A percentile compares a stretch with the other conserved stretches of the same genome.
These are phyloP conservation scores for Entophlyctis luteolus DNA, from an alignment of 192 early-diverging fungal genomes.

Conservation along the genomic window DNA sequence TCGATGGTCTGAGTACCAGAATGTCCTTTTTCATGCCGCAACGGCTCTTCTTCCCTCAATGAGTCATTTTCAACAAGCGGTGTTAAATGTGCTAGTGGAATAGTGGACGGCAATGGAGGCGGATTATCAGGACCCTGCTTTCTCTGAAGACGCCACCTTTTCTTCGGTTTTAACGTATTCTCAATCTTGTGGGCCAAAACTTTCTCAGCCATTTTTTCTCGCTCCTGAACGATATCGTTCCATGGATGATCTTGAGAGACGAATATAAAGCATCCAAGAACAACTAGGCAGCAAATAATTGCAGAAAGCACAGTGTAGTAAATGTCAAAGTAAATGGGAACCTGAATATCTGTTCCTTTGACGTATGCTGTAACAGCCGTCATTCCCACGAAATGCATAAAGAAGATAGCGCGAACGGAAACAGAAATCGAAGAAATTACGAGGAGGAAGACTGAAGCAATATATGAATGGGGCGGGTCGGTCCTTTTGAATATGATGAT, in stretches of 20 bases:
- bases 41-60: not conserved
- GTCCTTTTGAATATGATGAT: not conserved
- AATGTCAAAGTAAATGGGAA: constrained; percentile 12
- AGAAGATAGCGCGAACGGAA: constrained; percentile 7
- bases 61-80: not conserved
- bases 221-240: constrained; percentile 8
- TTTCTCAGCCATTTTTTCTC: not conserved
- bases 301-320: not conserved
- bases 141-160: not conserved
- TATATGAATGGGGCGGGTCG: not conserved
- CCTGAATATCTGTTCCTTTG: not conserved
- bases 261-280: not conserved
- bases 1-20: no score
- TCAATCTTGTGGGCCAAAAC: not conserved
- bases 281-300: not conserved
- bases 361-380: not conserved
- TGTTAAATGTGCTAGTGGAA: not conserved
- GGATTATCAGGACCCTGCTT: not conserved
- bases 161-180: not conserved
- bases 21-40: no score
- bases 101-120: not conserved
- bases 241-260: not conserved
- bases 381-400: constrained; percentile 20
- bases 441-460: not conserved
- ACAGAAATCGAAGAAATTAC: not conserved